Evolutionary conservation across 306 rosid genomes (phyloP), one percentile per base, ranked within the genome.

Genomic region (Biancaea sappan): DNA sequence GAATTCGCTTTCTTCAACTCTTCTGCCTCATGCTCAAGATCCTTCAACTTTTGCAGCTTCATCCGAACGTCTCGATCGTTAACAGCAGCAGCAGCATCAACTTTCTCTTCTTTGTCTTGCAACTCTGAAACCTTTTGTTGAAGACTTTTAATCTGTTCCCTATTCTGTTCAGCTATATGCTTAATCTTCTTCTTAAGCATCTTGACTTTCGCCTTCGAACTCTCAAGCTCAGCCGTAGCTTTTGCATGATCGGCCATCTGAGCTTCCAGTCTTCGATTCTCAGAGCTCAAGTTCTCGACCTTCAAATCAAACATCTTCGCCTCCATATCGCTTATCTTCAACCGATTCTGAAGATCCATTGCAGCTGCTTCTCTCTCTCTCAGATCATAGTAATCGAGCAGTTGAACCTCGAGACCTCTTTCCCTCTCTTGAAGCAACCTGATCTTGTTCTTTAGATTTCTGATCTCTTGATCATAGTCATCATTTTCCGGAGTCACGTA

Each of bases 351-450:
- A 40, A 94, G 95, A 78, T 94, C 98, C 84, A 77, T 78, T 8
- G 84, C 90, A 2, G 85, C 85, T 43, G 85, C 77, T 78, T 90
- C 91, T 83, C 91, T 90, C 88, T 94, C 97, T 79, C 80, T 91
- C 28, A 91, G 91, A 72, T 96, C 97, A 53, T 86, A 88, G 44
- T 83, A 88, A 82, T 90, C 97, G 1, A 91, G 97, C 69, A 94
- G 70, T 77, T 90, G 93, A 54, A 84, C 83, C 87, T 94, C 96
- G 6, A 89, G 93, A 63, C 69, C 73, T 56, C 70, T 79, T 85
- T 90, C 96, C 71, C 90, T 90, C 71, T 88, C 98, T 72, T 78
- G 85, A 82, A 94, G 96, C 77, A 78, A 48, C 82, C 77, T 80
- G 70, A 94, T 76, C 81, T 76, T 86, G 81, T 77, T 80, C 72